Base-by-base conservation (phyloP, 257 asterid species). In the Jacaranda mimosifolia region DNA sequence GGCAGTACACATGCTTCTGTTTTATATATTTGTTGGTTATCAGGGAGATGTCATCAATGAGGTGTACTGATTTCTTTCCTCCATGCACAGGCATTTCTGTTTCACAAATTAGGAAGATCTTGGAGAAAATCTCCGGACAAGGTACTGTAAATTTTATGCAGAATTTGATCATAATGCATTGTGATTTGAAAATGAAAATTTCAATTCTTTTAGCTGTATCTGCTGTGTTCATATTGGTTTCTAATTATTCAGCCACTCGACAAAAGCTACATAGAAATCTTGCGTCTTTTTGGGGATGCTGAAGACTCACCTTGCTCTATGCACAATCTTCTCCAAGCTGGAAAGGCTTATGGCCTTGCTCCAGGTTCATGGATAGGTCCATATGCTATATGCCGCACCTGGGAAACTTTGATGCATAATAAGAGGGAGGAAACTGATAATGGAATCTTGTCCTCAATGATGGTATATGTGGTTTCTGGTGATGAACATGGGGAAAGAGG, bases 291-390 rank as follows among this genome's bases (percentile, higher is more conserved):
- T 83, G 98, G 97, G 49, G 99, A 96, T 84, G 83, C 92, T 18
- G 92, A 89, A 72, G 92, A 82, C 32, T 86, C 99, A 18, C 90
- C 97, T 35, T 93, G 86, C 81, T 96, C 99, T 69, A 86, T 96
- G 75, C 99, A 96, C 89, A 90, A 90, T 88, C 99, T 96, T 89
- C 97, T 96, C 45, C 83, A 89, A 89, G 96, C 90, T 55, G 99
- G 99, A 67, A 88, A 86, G 82, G 86, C 89, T 51, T 96, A 91
- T 77, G 98, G 94, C 49, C 97, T 96, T 80, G 89, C 97, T 73
- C 93, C 96, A 9, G 99, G 99, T 55, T 93, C 99, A 65, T 96
- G 99, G 99, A 90, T 96, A 36, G 98, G 99, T 38, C 99, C 99
- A 0, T 96, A 96, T 83, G 99, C 99, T 70, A 89, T 92, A 92